These are phyloP conservation scores for Neurospora pannonica DNA, from an alignment of 495 filamentous ascomycete genomes.

Conservation along the genomic window DNA sequence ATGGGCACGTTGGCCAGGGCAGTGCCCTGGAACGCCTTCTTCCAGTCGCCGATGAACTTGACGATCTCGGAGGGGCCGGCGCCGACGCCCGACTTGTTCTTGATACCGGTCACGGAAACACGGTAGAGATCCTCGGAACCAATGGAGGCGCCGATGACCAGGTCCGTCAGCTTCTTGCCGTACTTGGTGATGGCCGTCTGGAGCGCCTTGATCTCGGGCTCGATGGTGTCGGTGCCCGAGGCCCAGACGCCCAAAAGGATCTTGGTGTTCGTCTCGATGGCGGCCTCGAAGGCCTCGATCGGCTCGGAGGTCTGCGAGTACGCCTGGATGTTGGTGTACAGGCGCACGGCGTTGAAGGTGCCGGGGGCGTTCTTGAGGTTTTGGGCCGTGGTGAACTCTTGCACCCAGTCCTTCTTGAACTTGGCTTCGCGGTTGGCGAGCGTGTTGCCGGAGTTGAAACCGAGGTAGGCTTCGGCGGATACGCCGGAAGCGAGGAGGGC, in stretches of 20 bases:
- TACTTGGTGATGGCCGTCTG: slow-evolving; percentile 32
- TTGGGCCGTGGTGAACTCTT: slow-evolving; percentile 38
- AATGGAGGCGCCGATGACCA: slow-evolving; percentile 43
- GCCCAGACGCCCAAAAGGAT: slow-evolving; percentile 46
- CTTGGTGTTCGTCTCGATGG: slow-evolving; percentile 38
- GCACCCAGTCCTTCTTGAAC: slow-evolving; percentile 35
- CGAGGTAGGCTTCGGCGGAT: slow-evolving; percentile 28
- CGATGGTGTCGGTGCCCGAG: slow-evolving; percentile 37
- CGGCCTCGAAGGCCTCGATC: slow-evolving; percentile 43
- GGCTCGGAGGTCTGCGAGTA: slow-evolving; percentile 33
- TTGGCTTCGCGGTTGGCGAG: slow-evolving; percentile 38
- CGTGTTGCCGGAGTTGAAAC: slow-evolving; percentile 41
- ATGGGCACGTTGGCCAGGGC: slow-evolving; percentile 30
- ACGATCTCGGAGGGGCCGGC: slow-evolving; percentile 31
- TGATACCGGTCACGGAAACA: slow-evolving; percentile 29
- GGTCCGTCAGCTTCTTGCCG: slow-evolving; percentile 33
- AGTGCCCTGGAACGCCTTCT: slow-evolving; percentile 25
- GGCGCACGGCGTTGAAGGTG: slow-evolving; percentile 36
- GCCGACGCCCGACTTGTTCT: slow-evolving; percentile 34
- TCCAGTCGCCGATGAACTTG: slow-evolving; percentile 41
- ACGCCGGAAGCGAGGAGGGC: slow-evolving; percentile 22
- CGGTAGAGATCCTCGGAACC: slow-evolving; percentile 49
- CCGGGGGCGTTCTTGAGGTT: slow-evolving; percentile 32
- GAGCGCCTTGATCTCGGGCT: slow-evolving; percentile 38
- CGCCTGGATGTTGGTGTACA: slow-evolving; percentile 47